Evolutionary conservation across 1,284 basidiomycete species (phyloP).

Genomic region (Bjerkandera adusta): DNA sequence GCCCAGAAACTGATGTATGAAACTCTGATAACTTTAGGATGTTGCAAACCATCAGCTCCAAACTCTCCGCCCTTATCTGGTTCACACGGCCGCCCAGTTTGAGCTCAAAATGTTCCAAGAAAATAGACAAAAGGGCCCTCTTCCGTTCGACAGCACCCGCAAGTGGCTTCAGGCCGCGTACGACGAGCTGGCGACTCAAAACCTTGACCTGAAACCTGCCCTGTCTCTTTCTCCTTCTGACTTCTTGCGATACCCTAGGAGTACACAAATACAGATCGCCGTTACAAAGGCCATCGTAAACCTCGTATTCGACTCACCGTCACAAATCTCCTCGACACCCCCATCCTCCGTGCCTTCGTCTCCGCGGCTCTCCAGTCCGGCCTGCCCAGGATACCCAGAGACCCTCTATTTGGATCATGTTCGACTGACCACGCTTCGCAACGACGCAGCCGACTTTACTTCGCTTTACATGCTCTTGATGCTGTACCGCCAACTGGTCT

Average conservation of each 20-base stretch:
- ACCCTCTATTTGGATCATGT: conserved; percentile 82
- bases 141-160: conserved; percentile 55
- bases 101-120: conserved; percentile 79
- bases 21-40: conserved; percentile 51
- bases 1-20: conserved; percentile 10
- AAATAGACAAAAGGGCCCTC: conserved; percentile 37
- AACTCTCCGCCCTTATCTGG: conserved; percentile 81
- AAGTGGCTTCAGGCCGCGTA: conserved; percentile 58
- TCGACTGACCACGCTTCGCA: conserved; percentile 66
- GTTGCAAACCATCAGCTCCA: conserved; percentile 95
- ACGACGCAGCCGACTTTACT: conserved; percentile 75
- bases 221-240: conserved; percentile 33
- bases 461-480: conserved; percentile 80
- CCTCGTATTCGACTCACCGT: conserved; percentile 30
- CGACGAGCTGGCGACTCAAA: conserved; percentile 34
- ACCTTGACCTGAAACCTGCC: conserved; percentile 11
- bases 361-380: conserved; percentile 37
- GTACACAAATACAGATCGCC: conserved; percentile 26
- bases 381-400: conserved; percentile 64
- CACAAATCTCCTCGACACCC: conserved; percentile 42
- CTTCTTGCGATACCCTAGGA: conserved; percentile 29
- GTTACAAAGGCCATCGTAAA: conserved; percentile 28
- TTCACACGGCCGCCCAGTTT: conserved; percentile 78
- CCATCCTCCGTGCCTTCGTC: conserved; percentile 71
- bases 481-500: conserved; percentile 74